Base-by-base conservation (phyloP, 495 filamentous ascomycete genomes). In the Talaromyces ruber region DNA sequence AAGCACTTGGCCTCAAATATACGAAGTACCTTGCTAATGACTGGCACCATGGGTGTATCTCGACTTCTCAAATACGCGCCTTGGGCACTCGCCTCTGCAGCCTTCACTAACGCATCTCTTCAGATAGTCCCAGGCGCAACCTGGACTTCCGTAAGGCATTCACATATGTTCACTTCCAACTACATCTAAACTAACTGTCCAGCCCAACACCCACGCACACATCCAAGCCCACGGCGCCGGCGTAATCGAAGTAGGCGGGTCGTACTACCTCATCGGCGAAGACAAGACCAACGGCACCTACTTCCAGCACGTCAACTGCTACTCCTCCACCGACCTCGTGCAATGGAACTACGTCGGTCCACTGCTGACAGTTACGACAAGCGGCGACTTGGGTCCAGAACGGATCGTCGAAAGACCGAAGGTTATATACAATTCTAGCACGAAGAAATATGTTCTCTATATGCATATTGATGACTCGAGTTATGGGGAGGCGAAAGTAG, bases 401-500 rank as follows among this genome's bases (percentile, higher is more conserved):
- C 77, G 86, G 11, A 74, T 89, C 0, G 77, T 89, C 0, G 86
- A 90, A 67, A 68, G 87, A 32, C 87, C 87, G 6, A 88, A 88
- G 72, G 80, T 88, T 3, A 78, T 86, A 0, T 84, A 80, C 64
- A 86, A 87, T 50, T 76, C 78, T 30, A 69, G 69, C 26, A 85
- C 83, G 0, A 55, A 62, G 6, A 77, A 83, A 58, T 86, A 82
- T 68, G 78, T 81, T 25, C 72, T 80, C 71, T 89, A 84, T 78
- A 80, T 89, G 81, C 86, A 89, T 65, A 85, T 88, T 64, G 86
- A 89, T 64, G 79, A 72, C 43, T 76, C 75, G 37, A 80, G 71
- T 64, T 89, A 89, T 62, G 81, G 77, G 1, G 85, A 88, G 32
- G 86, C 86, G 9, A 84, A 82, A 61, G 82, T 84, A 0, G 86